A percentile compares a stretch with the other conserved stretches of the same genome.
These are phyloP conservation scores for Nannizzia gypsea DNA, from an alignment of 2,329 filamentous ascomycete genomes.

Conservation along the genomic window DNA sequence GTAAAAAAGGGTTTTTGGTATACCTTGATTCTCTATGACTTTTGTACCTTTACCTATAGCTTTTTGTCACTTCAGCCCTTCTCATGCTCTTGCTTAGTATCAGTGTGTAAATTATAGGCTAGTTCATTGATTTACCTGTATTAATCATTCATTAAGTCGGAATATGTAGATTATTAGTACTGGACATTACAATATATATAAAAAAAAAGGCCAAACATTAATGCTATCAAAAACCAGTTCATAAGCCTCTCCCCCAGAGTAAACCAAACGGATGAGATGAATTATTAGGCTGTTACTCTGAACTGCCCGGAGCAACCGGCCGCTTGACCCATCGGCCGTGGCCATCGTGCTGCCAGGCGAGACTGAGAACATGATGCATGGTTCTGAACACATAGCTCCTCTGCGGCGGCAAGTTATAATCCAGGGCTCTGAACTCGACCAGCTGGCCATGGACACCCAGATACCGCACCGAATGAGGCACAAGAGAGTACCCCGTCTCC, in stretches of 20 bases:
- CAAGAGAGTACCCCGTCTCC: slow-evolving; percentile 39
- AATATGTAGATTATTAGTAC: background rate
- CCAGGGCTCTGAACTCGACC: slow-evolving; percentile 21
- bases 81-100: background rate
- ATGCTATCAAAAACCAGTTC: background rate
- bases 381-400: slow-evolving; percentile 20
- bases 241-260: too few relatives aligned
- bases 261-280: too few relatives aligned
- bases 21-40: background rate
- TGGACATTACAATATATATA: background rate
- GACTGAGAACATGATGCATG: slow-evolving; percentile 18
- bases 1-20: slow-evolving; percentile 1
- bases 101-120: slow-evolving; percentile 1
- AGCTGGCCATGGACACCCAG: slow-evolving; percentile 16
- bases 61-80: background rate
- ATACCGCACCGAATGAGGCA: slow-evolving; percentile 29
- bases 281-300: background rate
- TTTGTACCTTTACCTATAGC: background rate
- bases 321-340: slow-evolving; percentile 21
- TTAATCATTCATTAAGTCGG: background rate
- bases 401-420: slow-evolving; percentile 24
- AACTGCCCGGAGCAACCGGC: background rate
- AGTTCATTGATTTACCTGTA: background rate
- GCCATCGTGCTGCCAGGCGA: slow-evolving; percentile 24
- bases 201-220: background rate